Conservation (phyloP, 352 stramenopile species). For the Pythium scleroteichum region DNA sequence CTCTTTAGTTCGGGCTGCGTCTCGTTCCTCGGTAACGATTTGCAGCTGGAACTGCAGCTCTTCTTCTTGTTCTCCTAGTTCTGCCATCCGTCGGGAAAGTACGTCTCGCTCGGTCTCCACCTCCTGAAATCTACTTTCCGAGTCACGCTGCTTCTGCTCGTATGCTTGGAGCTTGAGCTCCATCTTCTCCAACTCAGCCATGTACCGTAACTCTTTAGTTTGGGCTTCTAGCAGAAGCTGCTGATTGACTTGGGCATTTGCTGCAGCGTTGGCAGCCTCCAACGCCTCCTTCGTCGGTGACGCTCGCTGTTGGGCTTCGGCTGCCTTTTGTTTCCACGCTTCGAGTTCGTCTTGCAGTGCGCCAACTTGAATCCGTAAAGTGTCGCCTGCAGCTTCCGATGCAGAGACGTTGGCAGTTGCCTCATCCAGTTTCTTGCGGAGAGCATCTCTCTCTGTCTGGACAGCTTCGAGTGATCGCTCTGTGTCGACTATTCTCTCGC, state of each 20-base stretch:
- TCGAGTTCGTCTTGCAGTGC: slow-evolving; percentile 43
- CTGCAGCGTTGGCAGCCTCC: slow-evolving; percentile 7
- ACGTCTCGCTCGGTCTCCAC: slow-evolving; percentile 40
- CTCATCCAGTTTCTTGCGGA: slow-evolving; percentile 47
- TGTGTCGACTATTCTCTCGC: slow-evolving; percentile 38
- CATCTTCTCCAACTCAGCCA: slow-evolving; percentile 73
- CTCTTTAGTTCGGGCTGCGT: slow-evolving; percentile 81
- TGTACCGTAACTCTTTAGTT: slow-evolving; percentile 66
- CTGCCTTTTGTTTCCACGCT: slow-evolving; percentile 37
- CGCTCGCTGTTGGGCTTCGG: slow-evolving; percentile 26
- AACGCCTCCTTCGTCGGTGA: slow-evolving; percentile 17
- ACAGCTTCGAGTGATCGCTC: slow-evolving; percentile 34
- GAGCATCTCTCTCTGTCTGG: slow-evolving; percentile 41
- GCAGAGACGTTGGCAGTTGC: slow-evolving; percentile 30
- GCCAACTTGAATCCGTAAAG: slow-evolving; percentile 40
- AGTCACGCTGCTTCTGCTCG: slow-evolving; percentile 46
- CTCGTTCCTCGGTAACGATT: slow-evolving; percentile 81
- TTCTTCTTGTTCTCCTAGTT: slow-evolving; percentile 73
- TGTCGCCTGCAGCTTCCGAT: slow-evolving; percentile 32
- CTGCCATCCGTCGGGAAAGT: slow-evolving; percentile 45
- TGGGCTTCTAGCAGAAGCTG: slow-evolving; percentile 66
- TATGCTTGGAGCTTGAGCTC: slow-evolving; percentile 55
- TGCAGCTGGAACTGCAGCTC: slow-evolving; percentile 80
- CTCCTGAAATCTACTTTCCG: slow-evolving; percentile 29
- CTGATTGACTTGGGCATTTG: slow-evolving; percentile 41